Base-by-base conservation (phyloP, 768 basidiomycete species). In the Hirschioporus abietinus region DNA sequence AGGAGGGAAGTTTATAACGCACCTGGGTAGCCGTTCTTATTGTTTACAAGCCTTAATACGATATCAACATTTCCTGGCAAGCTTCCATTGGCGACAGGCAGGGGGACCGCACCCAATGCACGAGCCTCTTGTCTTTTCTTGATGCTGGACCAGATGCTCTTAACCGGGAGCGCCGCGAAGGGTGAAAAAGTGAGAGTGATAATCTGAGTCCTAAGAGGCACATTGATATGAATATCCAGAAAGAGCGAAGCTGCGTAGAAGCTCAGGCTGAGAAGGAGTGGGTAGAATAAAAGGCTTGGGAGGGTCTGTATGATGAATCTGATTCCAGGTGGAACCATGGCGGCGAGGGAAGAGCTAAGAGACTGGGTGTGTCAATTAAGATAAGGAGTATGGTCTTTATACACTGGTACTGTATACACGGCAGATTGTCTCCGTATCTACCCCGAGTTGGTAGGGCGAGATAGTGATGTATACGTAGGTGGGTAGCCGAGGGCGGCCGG, bases 21-120 rank as follows among this genome's bases (percentile, higher is more conserved):
- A 58, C 25, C 60, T 35, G 57, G 12, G 57, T 60, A 35, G 12
- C 23, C 66, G 35, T 52, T 25, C 18, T 64, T 57, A 15, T 25
- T 23, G 0, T 58, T 24, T 5, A 30, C 15, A n/a, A 70, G 12
- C n/a, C 67, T 20, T 25, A 18, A 17, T 7, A 25, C 17, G 25
- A 70, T 27, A 58, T 70, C 70, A 30, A 69, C 18, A 36, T 65
- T 70, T 8, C 70, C 70, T 1, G 63, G 64, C 58, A 66, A 63
- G 42, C 68, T 67, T 17, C 81, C 79, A n/a, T 64, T 68, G 57
- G 75, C 70, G 2, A 68, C 69, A 27, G 80, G 79, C 20, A 76
- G 60, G 30, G 68, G 18, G 42, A 75, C 70, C 20, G 77, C 76
- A 0, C 76, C 74, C n/a, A 66, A 57, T 1, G 69, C 68, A 23